Percentiles rank a stretch among this genome's conserved stretches.
Evolutionary conservation across 345 rosid genomes (phyloP).

Genomic region (Geranium rotundifolium): DNA sequence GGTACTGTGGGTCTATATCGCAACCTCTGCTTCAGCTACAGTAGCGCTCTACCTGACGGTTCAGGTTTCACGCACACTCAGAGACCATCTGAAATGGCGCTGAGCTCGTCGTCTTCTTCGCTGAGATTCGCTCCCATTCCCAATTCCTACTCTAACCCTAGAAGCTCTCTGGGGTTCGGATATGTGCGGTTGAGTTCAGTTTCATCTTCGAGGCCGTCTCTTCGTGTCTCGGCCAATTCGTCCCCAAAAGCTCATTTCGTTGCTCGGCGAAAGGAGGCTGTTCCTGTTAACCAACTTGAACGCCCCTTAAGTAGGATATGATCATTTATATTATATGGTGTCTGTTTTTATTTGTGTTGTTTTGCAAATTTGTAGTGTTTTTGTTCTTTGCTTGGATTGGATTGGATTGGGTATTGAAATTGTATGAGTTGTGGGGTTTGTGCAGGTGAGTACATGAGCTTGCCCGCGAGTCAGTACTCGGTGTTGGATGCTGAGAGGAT

Average conservation of each 20-base stretch:
- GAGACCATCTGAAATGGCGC: neutral
- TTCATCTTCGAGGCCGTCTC: constrained; percentile 15
- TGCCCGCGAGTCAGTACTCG: constrained; percentile 96
- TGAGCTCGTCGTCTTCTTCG: neutral
- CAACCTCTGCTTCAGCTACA: neutral
- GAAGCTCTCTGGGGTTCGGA: neutral
- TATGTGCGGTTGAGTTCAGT: neutral
- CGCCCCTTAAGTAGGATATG: constrained; percentile 75
- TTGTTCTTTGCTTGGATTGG: neutral
- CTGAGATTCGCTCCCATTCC: neutral
- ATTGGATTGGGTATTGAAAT: neutral
- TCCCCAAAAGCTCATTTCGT: constrained; percentile 61
- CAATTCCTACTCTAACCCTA: neutral
- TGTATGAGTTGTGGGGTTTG: neutral
- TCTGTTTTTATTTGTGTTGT: neutral
- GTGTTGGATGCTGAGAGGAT: constrained; percentile 97
- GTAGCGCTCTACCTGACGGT: neutral
- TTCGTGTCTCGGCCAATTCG: constrained; percentile 38
- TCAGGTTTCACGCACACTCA: neutral
- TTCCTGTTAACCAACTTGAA: constrained; percentile 55
- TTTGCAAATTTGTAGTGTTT: neutral
- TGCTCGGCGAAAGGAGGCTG: constrained; percentile 68
- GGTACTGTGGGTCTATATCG: no score
- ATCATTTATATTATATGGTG: neutral
- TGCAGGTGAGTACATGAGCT: constrained; percentile 84